Evolutionary conservation across 2,329 filamentous ascomycete genomes (phyloP).

Genomic region (Cladosporium sp.): DNA sequence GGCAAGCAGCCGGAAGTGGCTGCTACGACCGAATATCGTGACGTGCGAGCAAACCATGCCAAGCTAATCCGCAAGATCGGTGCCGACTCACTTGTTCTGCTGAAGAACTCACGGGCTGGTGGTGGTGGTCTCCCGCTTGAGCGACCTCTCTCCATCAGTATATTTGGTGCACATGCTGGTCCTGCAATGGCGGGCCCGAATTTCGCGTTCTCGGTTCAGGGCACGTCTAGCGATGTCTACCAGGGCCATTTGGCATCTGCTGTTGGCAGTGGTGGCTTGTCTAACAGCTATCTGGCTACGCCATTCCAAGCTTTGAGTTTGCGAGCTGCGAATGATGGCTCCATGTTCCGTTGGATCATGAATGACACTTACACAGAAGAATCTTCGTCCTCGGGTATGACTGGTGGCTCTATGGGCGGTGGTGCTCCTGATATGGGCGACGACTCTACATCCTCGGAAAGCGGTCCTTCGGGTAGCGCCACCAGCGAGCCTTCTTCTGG

Average conservation of each 20-base stretch:
- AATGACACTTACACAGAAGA: conserved; percentile 22
- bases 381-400: background rate
- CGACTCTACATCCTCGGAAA: background rate
- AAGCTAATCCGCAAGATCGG: conserved; percentile 63
- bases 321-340: conserved; percentile 18
- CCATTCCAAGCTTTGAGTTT: conserved; percentile 23
- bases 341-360: conserved; percentile 19
- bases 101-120: conserved; percentile 39
- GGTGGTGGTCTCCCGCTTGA: conserved; percentile 44
- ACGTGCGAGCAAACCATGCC: conserved; percentile 57
- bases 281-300: conserved; percentile 21
- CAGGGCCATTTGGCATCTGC: conserved; percentile 8
- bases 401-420: background rate
- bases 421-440: background rate
- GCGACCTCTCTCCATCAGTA: conserved; percentile 37
- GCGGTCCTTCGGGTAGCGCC: background rate
- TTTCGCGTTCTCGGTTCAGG: conserved; percentile 6
- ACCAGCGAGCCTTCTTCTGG: background rate
- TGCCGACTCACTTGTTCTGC: conserved; percentile 43
- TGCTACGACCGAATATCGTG: conserved; percentile 30
- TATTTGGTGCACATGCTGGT: conserved; percentile 44
- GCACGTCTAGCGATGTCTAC: conserved; percentile 6
- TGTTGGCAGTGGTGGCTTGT: conserved; percentile 20
- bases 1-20: conserved; percentile 6
- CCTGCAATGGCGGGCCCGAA: conserved; percentile 40